phyloP scores from a whole-genome alignment of 2,329 filamentous ascomycete species.

The Cladophialophora carrionii region DNA sequence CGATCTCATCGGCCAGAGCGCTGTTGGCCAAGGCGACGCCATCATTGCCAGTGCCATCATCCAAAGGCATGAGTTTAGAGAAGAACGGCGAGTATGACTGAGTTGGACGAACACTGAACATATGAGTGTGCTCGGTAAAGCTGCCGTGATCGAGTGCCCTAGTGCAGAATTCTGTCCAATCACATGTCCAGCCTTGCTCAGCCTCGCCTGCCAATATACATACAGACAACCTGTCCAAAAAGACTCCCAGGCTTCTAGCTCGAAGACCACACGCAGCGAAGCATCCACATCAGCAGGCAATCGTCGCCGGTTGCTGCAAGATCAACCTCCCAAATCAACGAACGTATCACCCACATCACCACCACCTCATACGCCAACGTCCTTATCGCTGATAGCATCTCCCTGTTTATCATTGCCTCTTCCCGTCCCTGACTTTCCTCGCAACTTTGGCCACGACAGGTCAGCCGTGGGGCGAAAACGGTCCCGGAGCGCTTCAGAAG shows the following conservation, averaged over 20 bases:
- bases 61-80: slow-evolving; percentile 26
- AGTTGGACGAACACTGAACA: background rate
- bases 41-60: slow-evolving; percentile 13
- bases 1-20: slow-evolving; percentile 54
- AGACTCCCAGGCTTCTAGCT: background rate
- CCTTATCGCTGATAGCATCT: background rate
- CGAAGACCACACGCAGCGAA: background rate
- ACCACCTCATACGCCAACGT: background rate
- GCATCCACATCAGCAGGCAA: background rate
- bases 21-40: slow-evolving; percentile 35
- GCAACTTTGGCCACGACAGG: background rate
- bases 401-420: background rate
- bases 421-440: background rate
- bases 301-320: too few relatives aligned
- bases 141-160: slow-evolving; percentile 3
- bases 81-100: background rate
- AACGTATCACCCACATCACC: background rate
- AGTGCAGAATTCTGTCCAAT: background rate
- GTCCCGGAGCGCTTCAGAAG: background rate
- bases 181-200: background rate
- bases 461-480: background rate
- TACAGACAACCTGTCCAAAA: background rate
- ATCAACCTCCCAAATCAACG: background rate
- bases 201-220: slow-evolving; percentile 3
- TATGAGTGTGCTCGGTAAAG: slow-evolving; percentile 9